Evolutionary conservation across 2,329 filamentous ascomycete species (phyloP).

Genomic region (Karstenula rhodostoma): DNA sequence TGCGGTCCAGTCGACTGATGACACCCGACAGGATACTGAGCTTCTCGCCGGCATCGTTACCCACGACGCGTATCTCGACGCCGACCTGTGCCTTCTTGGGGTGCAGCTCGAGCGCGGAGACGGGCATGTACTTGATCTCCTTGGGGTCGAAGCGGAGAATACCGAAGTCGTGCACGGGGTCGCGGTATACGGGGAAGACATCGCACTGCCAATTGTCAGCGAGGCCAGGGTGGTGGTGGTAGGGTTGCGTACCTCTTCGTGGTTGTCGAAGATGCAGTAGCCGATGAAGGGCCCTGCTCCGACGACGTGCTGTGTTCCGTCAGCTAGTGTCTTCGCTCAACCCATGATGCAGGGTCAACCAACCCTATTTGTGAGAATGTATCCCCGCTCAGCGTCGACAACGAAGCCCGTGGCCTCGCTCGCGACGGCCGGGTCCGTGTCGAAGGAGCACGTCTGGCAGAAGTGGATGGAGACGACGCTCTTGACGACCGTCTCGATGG

Average conservation of each 20-base stretch:
- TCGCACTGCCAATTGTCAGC: constrained; percentile 71
- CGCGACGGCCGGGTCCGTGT: constrained; percentile 92
- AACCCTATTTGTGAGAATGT: constrained; percentile 62
- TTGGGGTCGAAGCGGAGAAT: constrained; percentile 96
- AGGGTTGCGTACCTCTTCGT: constrained; percentile 72
- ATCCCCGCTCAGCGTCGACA: constrained; percentile 90
- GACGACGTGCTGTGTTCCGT: constrained; percentile 76
- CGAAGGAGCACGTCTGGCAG: constrained; percentile 96
- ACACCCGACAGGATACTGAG: constrained; percentile 97
- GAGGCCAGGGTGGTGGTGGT: constrained; percentile 1
- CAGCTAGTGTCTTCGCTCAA: constrained; percentile 24
- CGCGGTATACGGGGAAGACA: constrained; percentile 94
- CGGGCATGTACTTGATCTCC: constrained; percentile 95
- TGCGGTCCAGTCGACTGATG: constrained; percentile 93
- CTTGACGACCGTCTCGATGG: constrained; percentile 90
- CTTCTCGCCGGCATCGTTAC: constrained; percentile 98
- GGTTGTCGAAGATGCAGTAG: constrained; percentile 98
- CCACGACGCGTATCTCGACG: constrained; percentile 93
- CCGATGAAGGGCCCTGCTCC: constrained; percentile 97
- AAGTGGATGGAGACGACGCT: constrained; percentile 99
- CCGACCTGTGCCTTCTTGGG: constrained; percentile 90
- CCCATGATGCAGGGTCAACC: constrained; percentile 11
- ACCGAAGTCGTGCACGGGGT: constrained; percentile 98
- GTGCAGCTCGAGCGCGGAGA: constrained; percentile 79
- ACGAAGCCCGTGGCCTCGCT: constrained; percentile 98